Conservation (phyloP, 305 asterid species). For the Salvia sclarea region DNA sequence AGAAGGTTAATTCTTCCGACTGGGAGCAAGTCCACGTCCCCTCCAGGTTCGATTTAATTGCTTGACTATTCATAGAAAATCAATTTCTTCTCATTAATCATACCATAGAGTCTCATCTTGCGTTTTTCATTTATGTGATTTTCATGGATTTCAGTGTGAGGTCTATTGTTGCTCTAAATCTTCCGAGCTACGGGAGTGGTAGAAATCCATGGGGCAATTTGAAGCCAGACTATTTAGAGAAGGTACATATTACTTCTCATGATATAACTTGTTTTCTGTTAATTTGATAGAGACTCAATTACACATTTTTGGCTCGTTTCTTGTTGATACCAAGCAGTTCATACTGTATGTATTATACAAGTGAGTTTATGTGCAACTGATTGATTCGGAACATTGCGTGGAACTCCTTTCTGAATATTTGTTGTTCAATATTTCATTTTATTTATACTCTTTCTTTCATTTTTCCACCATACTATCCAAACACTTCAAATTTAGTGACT, state of each 20-base stretch:
- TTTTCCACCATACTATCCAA: not conserved
- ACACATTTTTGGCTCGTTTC: slow-evolving; percentile 6
- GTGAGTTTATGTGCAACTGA: no score
- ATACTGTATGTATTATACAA: no score
- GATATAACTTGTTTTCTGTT: not conserved
- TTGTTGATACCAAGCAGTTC: no score
- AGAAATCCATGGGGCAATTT: slow-evolving; percentile 98
- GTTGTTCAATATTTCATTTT: no score
- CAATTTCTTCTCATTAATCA: not conserved
- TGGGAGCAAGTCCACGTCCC: slow-evolving; percentile 93
- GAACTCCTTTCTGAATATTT: no score
- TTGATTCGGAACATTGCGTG: no score
- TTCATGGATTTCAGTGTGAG: slow-evolving; percentile 67
- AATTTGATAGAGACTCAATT: not conserved
- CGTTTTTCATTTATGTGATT: slow-evolving; percentile 21
- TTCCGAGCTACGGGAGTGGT: slow-evolving; percentile 98
- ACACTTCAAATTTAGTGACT: not conserved
- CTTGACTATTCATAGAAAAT: slow-evolving; percentile 18
- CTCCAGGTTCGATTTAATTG: slow-evolving; percentile 61
- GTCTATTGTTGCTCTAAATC: slow-evolving; percentile 88
- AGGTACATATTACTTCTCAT: slow-evolving; percentile 50
- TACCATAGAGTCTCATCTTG: not conserved
- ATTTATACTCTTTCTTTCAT: no score
- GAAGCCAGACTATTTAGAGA: slow-evolving; percentile 87
- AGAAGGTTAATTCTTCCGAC: slow-evolving; percentile 75